Evolutionary conservation across 768 basidiomycete genomes (phyloP).

Genomic region (Tulasnella sp.): DNA sequence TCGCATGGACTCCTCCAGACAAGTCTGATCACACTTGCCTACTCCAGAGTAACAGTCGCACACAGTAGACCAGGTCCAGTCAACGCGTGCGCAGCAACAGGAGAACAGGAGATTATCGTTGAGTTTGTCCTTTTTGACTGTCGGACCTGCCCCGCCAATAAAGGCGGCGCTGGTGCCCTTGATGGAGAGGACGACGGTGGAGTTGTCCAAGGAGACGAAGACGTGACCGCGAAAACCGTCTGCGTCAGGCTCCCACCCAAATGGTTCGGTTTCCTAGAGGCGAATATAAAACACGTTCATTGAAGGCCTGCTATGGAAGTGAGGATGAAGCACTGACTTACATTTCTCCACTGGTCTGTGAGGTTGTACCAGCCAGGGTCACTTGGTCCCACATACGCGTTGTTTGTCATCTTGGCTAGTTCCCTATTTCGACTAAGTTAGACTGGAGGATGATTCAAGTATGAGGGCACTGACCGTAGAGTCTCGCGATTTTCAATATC

Average conservation of each 20-base stretch:
- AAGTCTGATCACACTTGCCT: slow-evolving; percentile 68
- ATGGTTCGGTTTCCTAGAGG: slow-evolving; percentile 44
- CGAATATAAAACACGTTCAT: neutral
- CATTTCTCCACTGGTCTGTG: slow-evolving; percentile 12
- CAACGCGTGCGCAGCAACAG: slow-evolving; percentile 93
- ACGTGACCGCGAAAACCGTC: slow-evolving; percentile 89
- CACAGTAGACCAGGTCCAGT: slow-evolving; percentile 86
- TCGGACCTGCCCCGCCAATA: slow-evolving; percentile 68
- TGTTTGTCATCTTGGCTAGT: slow-evolving; percentile 82
- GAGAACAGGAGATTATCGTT: slow-evolving; percentile 94
- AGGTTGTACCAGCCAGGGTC: slow-evolving; percentile 12
- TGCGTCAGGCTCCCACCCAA: slow-evolving; percentile 84
- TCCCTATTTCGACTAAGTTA: too few relatives aligned
- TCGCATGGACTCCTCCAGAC: slow-evolving; percentile 63
- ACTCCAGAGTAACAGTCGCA: slow-evolving; percentile 74
- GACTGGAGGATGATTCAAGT: too few relatives aligned
- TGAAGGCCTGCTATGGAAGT: too few relatives aligned
- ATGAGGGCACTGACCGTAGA: too few relatives aligned
- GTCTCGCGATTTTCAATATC: slow-evolving; percentile 63
- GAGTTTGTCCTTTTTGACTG: slow-evolving; percentile 80
- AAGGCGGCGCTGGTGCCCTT: slow-evolving; percentile 68
- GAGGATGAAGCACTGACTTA: neutral
- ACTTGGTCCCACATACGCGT: slow-evolving; percentile 47
- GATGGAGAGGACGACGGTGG: slow-evolving; percentile 75
- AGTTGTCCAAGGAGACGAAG: slow-evolving; percentile 71